Percentiles rank a stretch among this genome's conserved stretches.
phyloP scores from a whole-genome alignment of 2,329 filamentous ascomycete genomes.

The Huntiella moniliformis region DNA sequence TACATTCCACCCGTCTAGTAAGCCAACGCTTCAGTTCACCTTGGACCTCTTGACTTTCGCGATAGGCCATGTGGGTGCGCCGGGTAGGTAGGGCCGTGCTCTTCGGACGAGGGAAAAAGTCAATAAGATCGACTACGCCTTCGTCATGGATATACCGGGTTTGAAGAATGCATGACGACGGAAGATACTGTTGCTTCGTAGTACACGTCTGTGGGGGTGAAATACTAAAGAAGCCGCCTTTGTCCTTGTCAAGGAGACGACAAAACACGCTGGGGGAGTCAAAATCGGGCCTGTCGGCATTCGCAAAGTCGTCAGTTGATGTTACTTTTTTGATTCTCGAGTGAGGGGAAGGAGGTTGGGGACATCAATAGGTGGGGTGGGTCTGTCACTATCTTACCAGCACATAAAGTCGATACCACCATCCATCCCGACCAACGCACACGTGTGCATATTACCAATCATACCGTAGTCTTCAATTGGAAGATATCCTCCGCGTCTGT shows the following conservation, averaged over 20 bases:
- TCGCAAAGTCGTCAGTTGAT: conserved; percentile 5
- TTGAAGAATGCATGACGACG: conserved; percentile 55
- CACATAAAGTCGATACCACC: conserved; percentile 64
- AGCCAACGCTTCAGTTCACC: conserved; percentile 53
- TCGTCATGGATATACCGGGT: conserved; percentile 62
- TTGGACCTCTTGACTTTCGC: conserved; percentile 33
- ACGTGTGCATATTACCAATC: conserved; percentile 66
- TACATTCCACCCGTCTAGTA: conserved; percentile 52
- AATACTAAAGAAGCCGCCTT: conserved; percentile 56
- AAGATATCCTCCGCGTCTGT: conserved; percentile 26
- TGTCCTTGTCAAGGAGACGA: conserved; percentile 53
- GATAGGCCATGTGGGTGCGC: conserved; percentile 31
- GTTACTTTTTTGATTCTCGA: too few relatives aligned
- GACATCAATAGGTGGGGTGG: neutral
- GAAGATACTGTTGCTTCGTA: conserved; percentile 61
- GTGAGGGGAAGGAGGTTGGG: neutral
- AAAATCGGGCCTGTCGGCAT: conserved; percentile 45
- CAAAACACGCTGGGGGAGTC: conserved; percentile 62
- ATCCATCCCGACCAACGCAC: conserved; percentile 54
- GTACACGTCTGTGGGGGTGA: conserved; percentile 37
- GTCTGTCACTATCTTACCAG: conserved; percentile 29
- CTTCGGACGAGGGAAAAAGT: conserved; percentile 58
- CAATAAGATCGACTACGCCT: conserved; percentile 52
- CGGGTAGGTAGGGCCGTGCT: conserved; percentile 33
- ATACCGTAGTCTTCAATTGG: conserved; percentile 62